phyloP scores from a whole-genome alignment of 169 alveolate species.

The Cryptosporidium ryanae region DNA sequence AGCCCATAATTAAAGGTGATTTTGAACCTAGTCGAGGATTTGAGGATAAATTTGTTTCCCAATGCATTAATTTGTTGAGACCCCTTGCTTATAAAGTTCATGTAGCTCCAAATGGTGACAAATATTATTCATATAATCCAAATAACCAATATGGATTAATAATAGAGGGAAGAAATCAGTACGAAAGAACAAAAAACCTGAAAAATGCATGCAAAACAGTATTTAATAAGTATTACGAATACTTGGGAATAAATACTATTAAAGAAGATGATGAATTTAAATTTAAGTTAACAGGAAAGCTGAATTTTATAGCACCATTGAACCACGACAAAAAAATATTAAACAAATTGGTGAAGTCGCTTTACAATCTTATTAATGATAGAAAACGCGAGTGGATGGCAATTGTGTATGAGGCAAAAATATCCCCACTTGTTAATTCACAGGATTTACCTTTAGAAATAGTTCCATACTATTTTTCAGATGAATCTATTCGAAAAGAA shows the following conservation, averaged over 20 bases:
- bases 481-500: conserved; percentile 5
- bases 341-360: conserved; percentile 11
- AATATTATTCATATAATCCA: conserved; percentile 23
- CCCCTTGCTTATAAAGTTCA: conserved; percentile 13
- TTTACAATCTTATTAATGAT: conserved; percentile 39
- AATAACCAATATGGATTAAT: conserved; percentile 23
- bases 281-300: conserved; percentile 5
- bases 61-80: conserved; percentile 19
- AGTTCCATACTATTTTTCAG: conserved; percentile 26
- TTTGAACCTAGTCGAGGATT: conserved; percentile 47
- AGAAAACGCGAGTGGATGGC: conserved; percentile 37
- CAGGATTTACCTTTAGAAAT: conserved; percentile 18
- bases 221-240: conserved; percentile 39
- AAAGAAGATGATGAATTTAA: neutral
- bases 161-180: conserved; percentile 41
- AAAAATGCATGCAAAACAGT: conserved; percentile 17
- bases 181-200: conserved; percentile 7
- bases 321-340: conserved; percentile 22
- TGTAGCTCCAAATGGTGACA: conserved; percentile 69
- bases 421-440: conserved; percentile 57
- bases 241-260: conserved; percentile 23
- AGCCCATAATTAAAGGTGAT: neutral
- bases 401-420: conserved; percentile 52
- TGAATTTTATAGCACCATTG: conserved; percentile 28
- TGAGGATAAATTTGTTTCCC: conserved; percentile 7